Conservation (phyloP, 176 grass and related monocot species). For the Raddia guianensis region DNA sequence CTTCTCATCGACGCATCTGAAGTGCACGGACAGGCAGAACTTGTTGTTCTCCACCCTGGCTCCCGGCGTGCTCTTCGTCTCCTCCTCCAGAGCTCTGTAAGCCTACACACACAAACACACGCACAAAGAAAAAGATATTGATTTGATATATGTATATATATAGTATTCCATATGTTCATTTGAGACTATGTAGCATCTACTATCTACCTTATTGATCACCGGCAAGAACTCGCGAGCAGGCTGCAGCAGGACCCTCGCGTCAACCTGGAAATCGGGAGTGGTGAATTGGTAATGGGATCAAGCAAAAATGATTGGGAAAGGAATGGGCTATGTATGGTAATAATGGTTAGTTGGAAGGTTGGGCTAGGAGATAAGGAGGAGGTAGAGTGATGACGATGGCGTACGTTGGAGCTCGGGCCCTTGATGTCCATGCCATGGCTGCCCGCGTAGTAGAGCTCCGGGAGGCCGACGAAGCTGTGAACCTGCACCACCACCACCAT, state of each 20-base stretch:
- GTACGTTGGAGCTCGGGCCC: conserved; percentile 69
- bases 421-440: conserved; percentile 99
- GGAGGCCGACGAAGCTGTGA: conserved; percentile 62
- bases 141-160: too few relatives aligned
- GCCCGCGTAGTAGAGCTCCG: conserved; percentile 93
- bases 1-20: conserved; percentile 98
- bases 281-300: neutral
- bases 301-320: conserved; percentile 11
- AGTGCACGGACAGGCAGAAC: conserved; percentile 97
- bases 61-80: conserved; percentile 61
- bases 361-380: neutral
- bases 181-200: conserved; percentile 23
- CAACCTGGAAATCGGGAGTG: conserved; percentile 23
- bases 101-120: conserved; percentile 30
- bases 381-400: neutral
- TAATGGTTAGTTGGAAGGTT: neutral
- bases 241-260: conserved; percentile 54
- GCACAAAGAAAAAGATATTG: neutral
- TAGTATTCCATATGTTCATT: too few relatives aligned
- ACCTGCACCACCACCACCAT: conserved; percentile 44
- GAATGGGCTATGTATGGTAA: neutral
- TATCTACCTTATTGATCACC: conserved; percentile 68
- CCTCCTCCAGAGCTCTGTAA: conserved; percentile 60
- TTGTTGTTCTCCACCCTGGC: conserved; percentile 98
- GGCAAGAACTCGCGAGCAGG: conserved; percentile 93